Evolutionary conservation across 106 monocot species (phyloP).

Genomic region (Dioscorea zingiberensis): DNA sequence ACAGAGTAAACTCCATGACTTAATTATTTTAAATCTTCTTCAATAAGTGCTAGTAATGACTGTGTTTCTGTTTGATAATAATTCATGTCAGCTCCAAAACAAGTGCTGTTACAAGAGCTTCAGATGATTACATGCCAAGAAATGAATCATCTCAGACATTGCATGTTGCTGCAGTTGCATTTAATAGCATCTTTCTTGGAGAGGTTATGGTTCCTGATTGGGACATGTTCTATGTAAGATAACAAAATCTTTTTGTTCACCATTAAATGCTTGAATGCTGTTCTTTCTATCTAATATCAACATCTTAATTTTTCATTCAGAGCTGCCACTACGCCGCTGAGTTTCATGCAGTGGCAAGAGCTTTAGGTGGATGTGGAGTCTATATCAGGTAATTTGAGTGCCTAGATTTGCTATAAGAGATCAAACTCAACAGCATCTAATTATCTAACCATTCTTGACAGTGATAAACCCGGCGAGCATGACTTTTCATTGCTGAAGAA

Average conservation of each 20-base stretch:
- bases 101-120: slow-evolving; percentile 45
- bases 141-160: slow-evolving; percentile 29
- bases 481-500: slow-evolving; percentile 39
- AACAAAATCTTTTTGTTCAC: no score
- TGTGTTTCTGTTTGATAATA: neutral
- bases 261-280: no score
- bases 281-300: no score
- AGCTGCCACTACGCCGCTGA: slow-evolving; percentile 40
- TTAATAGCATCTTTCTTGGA: slow-evolving; percentile 42
- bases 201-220: slow-evolving; percentile 44
- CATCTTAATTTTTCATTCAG: slow-evolving; percentile 9
- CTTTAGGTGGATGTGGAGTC: slow-evolving; percentile 46
- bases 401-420: neutral
- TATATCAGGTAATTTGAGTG: slow-evolving; percentile 26
- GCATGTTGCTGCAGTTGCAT: slow-evolving; percentile 44
- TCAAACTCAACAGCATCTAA: neutral
- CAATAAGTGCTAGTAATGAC: no score
- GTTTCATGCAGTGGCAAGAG: slow-evolving; percentile 47
- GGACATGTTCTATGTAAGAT: slow-evolving; percentile 61
- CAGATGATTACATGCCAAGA: slow-evolving; percentile 42
- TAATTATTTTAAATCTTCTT: no score
- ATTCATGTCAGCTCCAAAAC: slow-evolving; percentile 32
- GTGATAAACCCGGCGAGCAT: slow-evolving; percentile 42
- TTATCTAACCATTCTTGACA: slow-evolving; percentile 4
- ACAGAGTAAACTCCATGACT: no score